Conservation (phyloP, 495 filamentous ascomycete species). For the Cercophora scortea region DNA sequence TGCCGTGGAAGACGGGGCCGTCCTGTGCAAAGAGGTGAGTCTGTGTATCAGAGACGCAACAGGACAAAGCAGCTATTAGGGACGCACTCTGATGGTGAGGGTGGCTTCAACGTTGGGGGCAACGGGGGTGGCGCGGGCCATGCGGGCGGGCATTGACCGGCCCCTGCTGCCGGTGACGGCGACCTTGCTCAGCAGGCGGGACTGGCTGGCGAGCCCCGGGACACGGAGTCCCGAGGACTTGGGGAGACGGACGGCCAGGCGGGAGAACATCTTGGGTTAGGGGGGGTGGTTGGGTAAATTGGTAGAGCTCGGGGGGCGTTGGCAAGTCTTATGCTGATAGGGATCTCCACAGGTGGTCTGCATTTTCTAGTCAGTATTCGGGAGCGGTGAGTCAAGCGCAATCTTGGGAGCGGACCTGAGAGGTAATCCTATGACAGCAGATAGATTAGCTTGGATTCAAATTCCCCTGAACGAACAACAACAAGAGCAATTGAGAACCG, state of each 20-base stretch:
- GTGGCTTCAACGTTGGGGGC: constrained; percentile 70
- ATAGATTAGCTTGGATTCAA: constrained; percentile 22
- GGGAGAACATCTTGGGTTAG: constrained; percentile 57
- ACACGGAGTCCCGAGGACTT: constrained; percentile 34
- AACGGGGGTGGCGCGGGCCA: constrained; percentile 44
- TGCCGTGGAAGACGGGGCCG: constrained; percentile 88
- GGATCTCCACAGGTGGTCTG: constrained; percentile 98
- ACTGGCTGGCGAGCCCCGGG: constrained; percentile 19
- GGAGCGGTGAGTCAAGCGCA: constrained; percentile 36
- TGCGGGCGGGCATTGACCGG: constrained; percentile 42
- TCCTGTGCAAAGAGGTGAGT: constrained; percentile 36
- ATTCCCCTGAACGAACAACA: neutral
- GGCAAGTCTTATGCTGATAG: constrained; percentile 33
- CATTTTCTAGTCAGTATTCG: constrained; percentile 25
- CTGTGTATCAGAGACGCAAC: neutral
- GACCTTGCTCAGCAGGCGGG: constrained; percentile 41
- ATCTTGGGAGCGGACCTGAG: constrained; percentile 57
- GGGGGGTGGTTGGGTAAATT: constrained; percentile 13
- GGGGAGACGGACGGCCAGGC: constrained; percentile 50
- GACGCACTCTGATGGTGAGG: constrained; percentile 78
- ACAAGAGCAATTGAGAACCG: no score
- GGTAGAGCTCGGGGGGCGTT: constrained; percentile 9
- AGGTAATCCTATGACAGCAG: constrained; percentile 70
- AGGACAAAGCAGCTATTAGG: neutral
- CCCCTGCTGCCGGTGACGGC: constrained; percentile 55